Conservation (phyloP, 768 basidiomycete genomes). For the Rubroboletus pulcherrimus region DNA sequence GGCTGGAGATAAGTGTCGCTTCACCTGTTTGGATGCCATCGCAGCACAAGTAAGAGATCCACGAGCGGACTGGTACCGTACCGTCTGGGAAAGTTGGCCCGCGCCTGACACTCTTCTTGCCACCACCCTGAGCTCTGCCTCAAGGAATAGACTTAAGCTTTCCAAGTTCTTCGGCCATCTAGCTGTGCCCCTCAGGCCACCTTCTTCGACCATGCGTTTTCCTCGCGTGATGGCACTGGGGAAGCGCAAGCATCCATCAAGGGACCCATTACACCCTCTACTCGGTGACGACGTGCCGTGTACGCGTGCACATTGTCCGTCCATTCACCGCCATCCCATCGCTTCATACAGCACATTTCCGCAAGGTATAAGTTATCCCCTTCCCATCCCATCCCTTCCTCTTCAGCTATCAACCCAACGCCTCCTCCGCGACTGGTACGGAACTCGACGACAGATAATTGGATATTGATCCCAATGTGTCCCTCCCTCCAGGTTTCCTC, state of each 20-base stretch:
- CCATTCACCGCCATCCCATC: neutral
- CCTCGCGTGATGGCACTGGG: neutral
- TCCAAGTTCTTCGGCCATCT: too few relatives aligned
- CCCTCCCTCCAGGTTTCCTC: neutral
- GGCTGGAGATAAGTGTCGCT: conserved; percentile 47
- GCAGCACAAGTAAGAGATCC: neutral
- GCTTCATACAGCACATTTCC: neutral
- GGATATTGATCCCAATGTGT: neutral
- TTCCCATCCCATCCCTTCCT: neutral
- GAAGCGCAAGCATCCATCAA: neutral
- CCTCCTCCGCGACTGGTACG: conserved; percentile 5
- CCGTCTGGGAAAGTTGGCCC: conserved; percentile 12
- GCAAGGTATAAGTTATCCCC: conserved; percentile 1
- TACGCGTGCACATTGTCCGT: neutral
- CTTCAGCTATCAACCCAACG: neutral
- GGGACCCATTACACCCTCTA: too few relatives aligned
- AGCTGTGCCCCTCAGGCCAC: too few relatives aligned
- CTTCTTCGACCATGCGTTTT: neutral
- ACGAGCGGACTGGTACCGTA: neutral
- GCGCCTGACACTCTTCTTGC: too few relatives aligned
- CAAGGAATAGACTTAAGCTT: too few relatives aligned
- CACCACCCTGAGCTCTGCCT: too few relatives aligned
- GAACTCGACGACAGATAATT: neutral
- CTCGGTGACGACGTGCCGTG: neutral
- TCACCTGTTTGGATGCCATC: conserved; percentile 39